Evolutionary conservation across 768 basidiomycete species (phyloP).

Genomic region (Rhodotorula sphaerocarpa): DNA sequence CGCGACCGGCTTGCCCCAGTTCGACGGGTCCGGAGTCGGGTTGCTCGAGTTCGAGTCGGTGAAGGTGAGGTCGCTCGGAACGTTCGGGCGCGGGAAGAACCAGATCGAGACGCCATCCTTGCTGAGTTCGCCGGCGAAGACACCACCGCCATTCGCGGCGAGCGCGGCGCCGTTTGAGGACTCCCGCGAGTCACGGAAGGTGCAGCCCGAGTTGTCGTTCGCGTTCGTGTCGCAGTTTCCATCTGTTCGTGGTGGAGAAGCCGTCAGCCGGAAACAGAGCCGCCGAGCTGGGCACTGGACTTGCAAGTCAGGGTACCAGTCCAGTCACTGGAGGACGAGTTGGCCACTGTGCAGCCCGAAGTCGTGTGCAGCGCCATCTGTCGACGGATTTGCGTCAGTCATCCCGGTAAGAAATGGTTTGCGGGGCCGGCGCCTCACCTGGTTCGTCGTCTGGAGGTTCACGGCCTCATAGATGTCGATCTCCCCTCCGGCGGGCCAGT

Average conservation of each 20-base stretch:
- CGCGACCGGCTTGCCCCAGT: slow-evolving; percentile 55
- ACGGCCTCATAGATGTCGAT: slow-evolving; percentile 78
- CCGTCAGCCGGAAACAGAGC: no score
- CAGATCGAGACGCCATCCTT: slow-evolving; percentile 49
- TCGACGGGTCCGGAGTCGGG: slow-evolving; percentile 36
- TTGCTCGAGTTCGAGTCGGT: slow-evolving; percentile 45
- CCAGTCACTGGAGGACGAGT: slow-evolving; percentile 30
- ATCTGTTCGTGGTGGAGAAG: neutral
- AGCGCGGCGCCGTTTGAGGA: slow-evolving; percentile 47
- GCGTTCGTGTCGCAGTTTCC: slow-evolving; percentile 14
- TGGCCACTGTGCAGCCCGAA: slow-evolving; percentile 41
- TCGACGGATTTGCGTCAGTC: neutral
- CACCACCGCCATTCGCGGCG: slow-evolving; percentile 49
- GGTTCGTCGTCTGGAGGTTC: slow-evolving; percentile 58
- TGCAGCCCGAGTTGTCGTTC: slow-evolving; percentile 23
- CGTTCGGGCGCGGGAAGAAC: slow-evolving; percentile 50
- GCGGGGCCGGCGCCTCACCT: slow-evolving; percentile 47
- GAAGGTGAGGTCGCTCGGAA: slow-evolving; percentile 1
- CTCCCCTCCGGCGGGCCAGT: slow-evolving; percentile 44
- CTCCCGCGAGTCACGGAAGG: slow-evolving; percentile 17
- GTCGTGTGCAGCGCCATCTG: slow-evolving; percentile 57
- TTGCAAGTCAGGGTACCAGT: slow-evolving; percentile 1
- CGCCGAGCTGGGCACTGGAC: neutral
- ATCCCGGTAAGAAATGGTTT: neutral
- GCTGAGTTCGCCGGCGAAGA: slow-evolving; percentile 48